Conservation (phyloP, 1,139 yeast species). For the Meyerozyma guilliermondii region DNA sequence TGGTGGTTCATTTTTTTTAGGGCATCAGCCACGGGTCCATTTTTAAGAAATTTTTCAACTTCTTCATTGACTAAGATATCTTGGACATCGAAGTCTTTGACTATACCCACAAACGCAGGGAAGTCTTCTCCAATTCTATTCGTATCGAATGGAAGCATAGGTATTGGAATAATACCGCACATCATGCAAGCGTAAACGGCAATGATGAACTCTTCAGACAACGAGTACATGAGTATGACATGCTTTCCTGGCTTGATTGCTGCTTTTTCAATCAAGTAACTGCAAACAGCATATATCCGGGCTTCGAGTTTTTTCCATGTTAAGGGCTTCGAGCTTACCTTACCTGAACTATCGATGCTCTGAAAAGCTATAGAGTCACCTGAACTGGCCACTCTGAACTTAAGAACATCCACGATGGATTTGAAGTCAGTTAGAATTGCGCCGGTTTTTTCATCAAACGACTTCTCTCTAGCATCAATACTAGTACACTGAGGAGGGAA, state of each 20-base stretch:
- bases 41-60: constrained; percentile 64
- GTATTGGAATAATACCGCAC: constrained; percentile 77
- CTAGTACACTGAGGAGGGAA: constrained; percentile 59
- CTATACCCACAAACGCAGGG: constrained; percentile 59
- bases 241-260: constrained; percentile 60
- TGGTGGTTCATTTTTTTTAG: constrained; percentile 51
- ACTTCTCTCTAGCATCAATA: constrained; percentile 69
- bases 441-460: constrained; percentile 74
- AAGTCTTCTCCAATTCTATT: constrained; percentile 71
- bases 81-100: constrained; percentile 65
- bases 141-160: constrained; percentile 71
- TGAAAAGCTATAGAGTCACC: constrained; percentile 82
- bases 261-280: constrained; percentile 49
- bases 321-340: constrained; percentile 47
- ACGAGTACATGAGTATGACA: constrained; percentile 78
- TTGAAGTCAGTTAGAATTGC: constrained; percentile 69
- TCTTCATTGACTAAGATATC: constrained; percentile 78
- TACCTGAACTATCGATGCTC: constrained; percentile 50
- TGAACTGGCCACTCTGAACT: constrained; percentile 69
- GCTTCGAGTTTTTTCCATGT: constrained; percentile 86
- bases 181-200: constrained; percentile 84
- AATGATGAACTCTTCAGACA: constrained; percentile 81
- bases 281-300: constrained; percentile 68
- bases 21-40: constrained; percentile 60
- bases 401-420: constrained; percentile 67